Base-by-base conservation (phyloP, 2,329 filamentous ascomycete species). In the Diaporthe sp. region DNA sequence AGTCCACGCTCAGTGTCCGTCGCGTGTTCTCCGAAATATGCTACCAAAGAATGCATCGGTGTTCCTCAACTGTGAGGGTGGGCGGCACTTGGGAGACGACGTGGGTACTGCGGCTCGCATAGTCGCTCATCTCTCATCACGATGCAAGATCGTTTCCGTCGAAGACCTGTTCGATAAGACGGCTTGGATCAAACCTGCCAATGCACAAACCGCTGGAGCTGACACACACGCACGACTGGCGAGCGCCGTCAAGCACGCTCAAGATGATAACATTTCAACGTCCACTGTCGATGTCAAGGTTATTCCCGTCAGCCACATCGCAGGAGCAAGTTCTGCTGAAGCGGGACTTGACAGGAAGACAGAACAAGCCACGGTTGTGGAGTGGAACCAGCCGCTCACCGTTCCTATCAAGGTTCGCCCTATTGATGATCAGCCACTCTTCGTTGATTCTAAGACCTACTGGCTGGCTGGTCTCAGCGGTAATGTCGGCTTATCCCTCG, bases 401-500 rank as follows among this genome's bases (percentile, higher is more conserved):
- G 58, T 65, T 8, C 39, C 70, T 13, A 37, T 53, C 35, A 25
- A 50, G 30, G 27, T 72, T 30, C 44, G 47, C n/a, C 32, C 58
- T 8, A 30, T 72, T 12, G 58, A 66, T 10, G 22, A 32, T 12
- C 42, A 27, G 8, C 27, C 15, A 2, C 35, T 68, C 35, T 71
- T 73, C n/a, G 19, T n/a, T 9, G 17, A 19, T 4, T 74, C 81
- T 61, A 78, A 78, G 72, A 83, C 83, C 0, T 83, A 85, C 71
- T 73, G 79, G 17, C 76, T 85, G 3, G 76, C 81, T 13, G 82
- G 82, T 0, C 74, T 84, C 6, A 79, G 81, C 1, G 80, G 83
- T 0, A 75, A 78, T 0, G 50, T 85, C 0, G 85, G 85, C 1
- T 79, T 79, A 5, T 84, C 85, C 0, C 77, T 86, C 0, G 82